Evolutionary conservation across 2,329 filamentous ascomycete species (phyloP).

Genomic region (Alternaria sp.): DNA sequence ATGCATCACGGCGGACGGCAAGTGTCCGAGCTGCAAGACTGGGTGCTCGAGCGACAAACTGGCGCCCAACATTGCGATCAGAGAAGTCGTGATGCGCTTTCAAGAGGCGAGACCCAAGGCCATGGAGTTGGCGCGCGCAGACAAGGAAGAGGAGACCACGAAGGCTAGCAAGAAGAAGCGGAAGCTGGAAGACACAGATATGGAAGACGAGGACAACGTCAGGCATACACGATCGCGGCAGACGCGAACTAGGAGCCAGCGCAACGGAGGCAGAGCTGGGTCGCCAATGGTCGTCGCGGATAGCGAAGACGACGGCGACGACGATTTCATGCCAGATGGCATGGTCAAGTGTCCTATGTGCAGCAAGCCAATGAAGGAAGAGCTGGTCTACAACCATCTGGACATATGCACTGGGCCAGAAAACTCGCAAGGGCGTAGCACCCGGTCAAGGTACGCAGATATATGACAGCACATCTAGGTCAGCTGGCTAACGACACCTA

Average conservation of each 20-base stretch:
- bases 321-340: constrained; percentile 66
- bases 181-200: constrained; percentile 59
- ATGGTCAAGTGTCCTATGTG: constrained; percentile 87
- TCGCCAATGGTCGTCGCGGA: constrained; percentile 47
- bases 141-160: constrained; percentile 31
- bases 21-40: constrained; percentile 83
- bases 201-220: constrained; percentile 50
- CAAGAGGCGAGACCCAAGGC: constrained; percentile 67
- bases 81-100: constrained; percentile 85
- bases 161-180: constrained; percentile 51
- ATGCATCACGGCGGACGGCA: constrained; percentile 80
- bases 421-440: constrained; percentile 32
- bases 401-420: constrained; percentile 66
- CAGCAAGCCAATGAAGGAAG: constrained; percentile 76
- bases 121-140: constrained; percentile 67
- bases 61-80: constrained; percentile 81
- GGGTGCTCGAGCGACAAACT: constrained; percentile 84
- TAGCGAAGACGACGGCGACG: constrained; percentile 49
- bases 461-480: neutral
- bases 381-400: constrained; percentile 79
- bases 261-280: constrained; percentile 33
- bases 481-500: constrained; percentile 11
- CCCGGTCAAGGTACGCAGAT: constrained; percentile 39
- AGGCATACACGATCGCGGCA: constrained; percentile 42
- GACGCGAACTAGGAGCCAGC: constrained; percentile 49